Evolutionary conservation across 176 grass and related monocot genomes (phyloP), one percentile per base, ranked within the genome.

Genomic region (Phoenix roebelenii): DNA sequence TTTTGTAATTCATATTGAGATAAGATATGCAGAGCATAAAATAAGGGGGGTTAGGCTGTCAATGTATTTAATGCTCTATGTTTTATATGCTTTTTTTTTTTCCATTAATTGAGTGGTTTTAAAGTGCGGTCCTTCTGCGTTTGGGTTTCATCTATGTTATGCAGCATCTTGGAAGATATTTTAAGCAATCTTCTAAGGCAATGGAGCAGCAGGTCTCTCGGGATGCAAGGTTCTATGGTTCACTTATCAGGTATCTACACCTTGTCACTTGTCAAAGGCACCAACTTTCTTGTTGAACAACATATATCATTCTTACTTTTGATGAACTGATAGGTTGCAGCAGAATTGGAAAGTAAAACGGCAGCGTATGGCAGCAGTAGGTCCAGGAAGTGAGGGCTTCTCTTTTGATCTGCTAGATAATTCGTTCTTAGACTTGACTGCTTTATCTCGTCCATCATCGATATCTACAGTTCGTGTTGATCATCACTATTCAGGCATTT

Each of bases 281-380:
- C 35, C 10, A 12, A 12, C 9, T 44, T 44, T 12, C 10, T 44
- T 44, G 6, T 44, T 44, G 35, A 44, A 44, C 35, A 44, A 44
- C 10, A 2, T 44, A 44, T 12, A 44, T 44, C 35, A 44, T 44
- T 44, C 39, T 64, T 23, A n/a, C 56, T 15, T 26, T 22, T 25
- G 32, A 60, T 25, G 25, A 59, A 67, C 73, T 70, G 12, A 52
- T 72, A 97, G 92, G 30, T 77, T 97, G 77, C 92, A 97, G 63
- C 83, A 97, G 78, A 85, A 88, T 58, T 97, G 92, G 92, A 97
- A 97, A 82, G 87, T 97, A 55, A 91, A 97, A 74, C 65, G 87
- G 49, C 92, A 88, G 23, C 84, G 84, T 49, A 19, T 77, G 55
- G 78, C 69, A 66, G 50, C 70, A 49, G 35, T 14, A 44, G 26